phyloP scores from a whole-genome alignment of 2,329 filamentous ascomycete species.

The Clarireedia sp. region DNA sequence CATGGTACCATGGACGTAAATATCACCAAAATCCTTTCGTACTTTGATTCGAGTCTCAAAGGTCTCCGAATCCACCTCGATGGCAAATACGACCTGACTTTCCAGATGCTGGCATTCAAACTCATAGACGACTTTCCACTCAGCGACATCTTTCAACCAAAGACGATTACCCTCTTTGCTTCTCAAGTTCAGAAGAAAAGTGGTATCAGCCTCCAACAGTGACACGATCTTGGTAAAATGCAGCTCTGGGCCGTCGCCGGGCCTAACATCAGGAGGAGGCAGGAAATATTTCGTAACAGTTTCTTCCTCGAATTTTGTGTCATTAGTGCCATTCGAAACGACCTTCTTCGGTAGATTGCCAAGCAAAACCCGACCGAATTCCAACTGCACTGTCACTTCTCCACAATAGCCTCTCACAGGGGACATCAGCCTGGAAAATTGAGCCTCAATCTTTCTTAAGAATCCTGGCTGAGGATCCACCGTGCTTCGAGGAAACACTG shows the following conservation, averaged over 20 bases:
- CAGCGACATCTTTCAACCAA: slow-evolving; percentile 16
- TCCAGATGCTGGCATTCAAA: slow-evolving; percentile 21
- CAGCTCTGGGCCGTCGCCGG: slow-evolving; percentile 2
- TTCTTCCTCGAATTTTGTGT: background rate
- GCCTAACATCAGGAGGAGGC: background rate
- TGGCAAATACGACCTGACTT: slow-evolving; percentile 12
- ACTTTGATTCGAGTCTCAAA: slow-evolving; percentile 17
- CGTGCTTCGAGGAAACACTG: background rate
- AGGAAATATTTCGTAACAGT: slow-evolving; percentile 1
- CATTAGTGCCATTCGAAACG: slow-evolving; percentile 9
- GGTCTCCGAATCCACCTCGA: slow-evolving; percentile 27
- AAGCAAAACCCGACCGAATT: slow-evolving; percentile 27
- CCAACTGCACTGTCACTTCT: slow-evolving; percentile 17
- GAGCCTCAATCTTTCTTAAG: slow-evolving; percentile 10
- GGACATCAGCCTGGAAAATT: slow-evolving; percentile 18
- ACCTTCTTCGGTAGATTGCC: slow-evolving; percentile 9
- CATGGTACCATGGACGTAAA: slow-evolving; percentile 26
- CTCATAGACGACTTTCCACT: slow-evolving; percentile 23
- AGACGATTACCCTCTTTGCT: slow-evolving; percentile 13
- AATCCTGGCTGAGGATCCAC: slow-evolving; percentile 15
- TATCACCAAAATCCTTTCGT: slow-evolving; percentile 13
- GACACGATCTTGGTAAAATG: slow-evolving; percentile 26
- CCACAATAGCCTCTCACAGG: slow-evolving; percentile 21
- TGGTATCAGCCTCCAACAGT: slow-evolving; percentile 18
- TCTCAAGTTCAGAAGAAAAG: slow-evolving; percentile 20